Evolutionary conservation across 257 asterid species (phyloP), one percentile per base, ranked within the genome.

Genomic region (Solanum gracilifrons): DNA sequence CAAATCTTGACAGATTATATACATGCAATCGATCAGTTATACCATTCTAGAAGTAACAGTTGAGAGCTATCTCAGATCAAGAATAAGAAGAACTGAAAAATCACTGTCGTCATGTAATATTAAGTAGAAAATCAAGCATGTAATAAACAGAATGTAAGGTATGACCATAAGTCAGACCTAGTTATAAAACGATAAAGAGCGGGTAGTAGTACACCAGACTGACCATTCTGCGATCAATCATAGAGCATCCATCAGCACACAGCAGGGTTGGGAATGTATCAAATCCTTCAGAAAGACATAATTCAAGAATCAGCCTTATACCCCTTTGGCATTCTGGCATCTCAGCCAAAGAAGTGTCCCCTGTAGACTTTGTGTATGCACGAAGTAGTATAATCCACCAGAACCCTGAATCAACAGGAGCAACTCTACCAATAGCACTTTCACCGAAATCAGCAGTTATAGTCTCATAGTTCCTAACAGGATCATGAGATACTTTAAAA

Each of bases 321-420:
- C 99, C 99, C 89, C 97, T 93, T 87, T 96, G 99, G 90, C 93
- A 92, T 68, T 94, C 98, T 0, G 95, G 94, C 93, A 89, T 48
- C 79, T 96, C 99, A 60, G 98, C 96, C 91, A 96, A 90, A 60
- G 98, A 90, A 79, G 93, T 89, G 87, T 96, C 99, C n/a, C 98
- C 99, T 0, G 98, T 96, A 23, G 99, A 96, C 94, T 94, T 96
- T 33, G 99, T 96, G 85, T 95, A 96, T 6, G 99, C 98, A 21
- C 99, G 96, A 82, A 96, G 94, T 76, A 96, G 91, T 87, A 96
- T 96, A 91, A 96, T 96, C 99, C 99, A 96, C 99, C 99, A 96
- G 85, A 96, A 96, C 71, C 99, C 99, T 4, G 99, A 96, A 87
- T 96, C 99, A 32, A 96, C 98, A 1, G 99, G 99, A 76, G 99